phyloP scores from a whole-genome alignment of 2,329 filamentous ascomycete species.

The Pseudonectria foliicola region DNA sequence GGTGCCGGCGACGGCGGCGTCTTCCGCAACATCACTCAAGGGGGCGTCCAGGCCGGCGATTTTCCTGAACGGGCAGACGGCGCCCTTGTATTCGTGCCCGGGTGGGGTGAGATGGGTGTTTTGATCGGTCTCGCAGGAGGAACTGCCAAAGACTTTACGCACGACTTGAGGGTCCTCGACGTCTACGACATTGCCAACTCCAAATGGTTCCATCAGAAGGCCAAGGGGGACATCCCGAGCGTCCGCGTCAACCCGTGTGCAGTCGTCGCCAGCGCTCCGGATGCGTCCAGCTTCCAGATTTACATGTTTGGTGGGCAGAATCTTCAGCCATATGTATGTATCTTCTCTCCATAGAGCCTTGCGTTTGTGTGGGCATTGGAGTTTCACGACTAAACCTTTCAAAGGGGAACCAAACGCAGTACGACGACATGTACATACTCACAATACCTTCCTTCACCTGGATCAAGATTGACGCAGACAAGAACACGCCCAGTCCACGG shows the following conservation, averaged over 20 bases:
- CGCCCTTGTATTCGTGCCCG: conserved; percentile 64
- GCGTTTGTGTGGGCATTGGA: neutral
- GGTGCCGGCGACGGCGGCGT: conserved; percentile 55
- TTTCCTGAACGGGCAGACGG: conserved; percentile 72
- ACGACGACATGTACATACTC: conserved; percentile 59
- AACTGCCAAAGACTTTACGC: conserved; percentile 59
- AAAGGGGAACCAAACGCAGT: conserved; percentile 45
- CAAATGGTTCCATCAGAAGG: conserved; percentile 54
- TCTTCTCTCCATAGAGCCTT: neutral
- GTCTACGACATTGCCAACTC: conserved; percentile 58
- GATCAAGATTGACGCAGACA: conserved; percentile 45
- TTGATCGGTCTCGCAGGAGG: conserved; percentile 67
- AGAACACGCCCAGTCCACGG: conserved; percentile 46
- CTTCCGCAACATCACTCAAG: conserved; percentile 69
- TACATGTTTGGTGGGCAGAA: conserved; percentile 76
- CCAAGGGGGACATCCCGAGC: conserved; percentile 44
- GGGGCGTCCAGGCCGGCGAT: conserved; percentile 56
- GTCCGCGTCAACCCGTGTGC: conserved; percentile 54
- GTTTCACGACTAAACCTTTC: conserved; percentile 3
- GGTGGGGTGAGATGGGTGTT: conserved; percentile 64
- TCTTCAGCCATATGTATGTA: conserved; percentile 51
- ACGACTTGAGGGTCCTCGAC: conserved; percentile 48
- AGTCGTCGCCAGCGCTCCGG: conserved; percentile 54
- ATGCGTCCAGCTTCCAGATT: conserved; percentile 68
- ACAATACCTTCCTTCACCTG: conserved; percentile 57